Percentiles rank a stretch among this genome's conserved stretches.
Conservation (phyloP, 2,329 filamentous ascomycete species). For the Didymella arachidicola region DNA sequence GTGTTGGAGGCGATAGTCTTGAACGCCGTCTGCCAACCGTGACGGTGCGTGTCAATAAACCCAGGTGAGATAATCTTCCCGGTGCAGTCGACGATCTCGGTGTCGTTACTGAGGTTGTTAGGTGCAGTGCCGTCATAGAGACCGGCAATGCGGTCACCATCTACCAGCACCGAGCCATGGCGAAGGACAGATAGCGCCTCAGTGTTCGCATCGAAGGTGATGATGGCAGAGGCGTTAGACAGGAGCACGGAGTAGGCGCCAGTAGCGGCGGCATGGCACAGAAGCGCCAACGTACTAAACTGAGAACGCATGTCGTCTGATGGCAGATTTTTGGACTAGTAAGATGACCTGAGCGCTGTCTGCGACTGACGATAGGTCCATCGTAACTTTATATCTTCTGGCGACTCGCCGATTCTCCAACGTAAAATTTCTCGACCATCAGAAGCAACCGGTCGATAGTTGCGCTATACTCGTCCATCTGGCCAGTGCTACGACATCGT, state of each 20-base stretch:
- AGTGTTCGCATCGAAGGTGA: neutral
- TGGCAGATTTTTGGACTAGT: neutral
- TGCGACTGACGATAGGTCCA: neutral
- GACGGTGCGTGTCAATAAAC: slow-evolving; percentile 65
- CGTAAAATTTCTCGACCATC: neutral
- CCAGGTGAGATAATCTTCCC: slow-evolving; percentile 62
- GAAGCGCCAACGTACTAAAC: neutral
- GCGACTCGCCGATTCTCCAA: neutral
- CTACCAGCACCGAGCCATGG: neutral
- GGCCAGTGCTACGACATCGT: neutral
- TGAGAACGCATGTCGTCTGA: neutral
- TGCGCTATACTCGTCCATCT: neutral
- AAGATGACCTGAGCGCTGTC: neutral
- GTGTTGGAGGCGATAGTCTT: slow-evolving; percentile 63
- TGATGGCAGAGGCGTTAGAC: neutral
- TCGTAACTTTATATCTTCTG: neutral
- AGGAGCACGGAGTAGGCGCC: neutral
- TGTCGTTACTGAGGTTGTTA: neutral
- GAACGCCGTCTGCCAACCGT: slow-evolving; percentile 61
- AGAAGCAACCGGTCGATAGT: neutral
- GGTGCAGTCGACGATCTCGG: neutral
- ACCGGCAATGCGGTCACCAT: neutral
- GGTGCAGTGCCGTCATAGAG: neutral
- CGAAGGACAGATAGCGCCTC: neutral
- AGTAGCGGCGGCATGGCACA: neutral